Evolutionary conservation across 169 alveolate species (phyloP), one percentile per base, ranked within the genome.

Genomic region (Theileria sp.): DNA sequence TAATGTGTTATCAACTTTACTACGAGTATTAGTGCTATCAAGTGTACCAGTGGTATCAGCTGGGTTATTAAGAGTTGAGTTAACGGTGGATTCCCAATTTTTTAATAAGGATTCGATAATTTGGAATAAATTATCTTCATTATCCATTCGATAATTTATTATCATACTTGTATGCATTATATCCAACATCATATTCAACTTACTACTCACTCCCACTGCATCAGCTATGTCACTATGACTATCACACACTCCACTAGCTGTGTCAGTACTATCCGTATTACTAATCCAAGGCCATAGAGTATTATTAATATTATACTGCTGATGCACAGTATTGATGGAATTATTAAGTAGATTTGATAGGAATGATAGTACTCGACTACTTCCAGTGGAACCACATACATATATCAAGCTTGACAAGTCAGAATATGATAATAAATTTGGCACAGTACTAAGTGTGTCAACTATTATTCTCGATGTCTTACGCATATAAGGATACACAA

Each of bases 341-440:
- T 44, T 44, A 44, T 44, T 44, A 8, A 44, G 12, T 44, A 44
- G 17, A 44, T 69, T 58, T 1, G 80, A 71, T 70, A 85, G 44
- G 19, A 75, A 58, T 49, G 85, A 17, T 34, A 85, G 75, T 10
- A 79, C 28, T 65, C 91, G 17, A 61, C 87, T 85, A 66, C 91
- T 85, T 12, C 91, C 91, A 12, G 91, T 85, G 17, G 86, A 32
- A n/a, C 87, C 91, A 38, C 78, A 77, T 0, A 67, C 21, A 70
- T 78, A 85, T 12, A 79, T 44, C 32, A 85, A 13, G 28, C 91
- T 85, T 12, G 50, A 50, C 13, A 79, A n/a, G 32, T 85, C 91
- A 38, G 19, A 3, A 28, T 56, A 68, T 50, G 50, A 23, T 58
- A 85, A 49, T n/a, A 38, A 54, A 8, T 13, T 21, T 28, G 70